Evolutionary conservation across 805 yeast genomes (phyloP).

Genomic region (Blastobotrys chiropterorum): DNA sequence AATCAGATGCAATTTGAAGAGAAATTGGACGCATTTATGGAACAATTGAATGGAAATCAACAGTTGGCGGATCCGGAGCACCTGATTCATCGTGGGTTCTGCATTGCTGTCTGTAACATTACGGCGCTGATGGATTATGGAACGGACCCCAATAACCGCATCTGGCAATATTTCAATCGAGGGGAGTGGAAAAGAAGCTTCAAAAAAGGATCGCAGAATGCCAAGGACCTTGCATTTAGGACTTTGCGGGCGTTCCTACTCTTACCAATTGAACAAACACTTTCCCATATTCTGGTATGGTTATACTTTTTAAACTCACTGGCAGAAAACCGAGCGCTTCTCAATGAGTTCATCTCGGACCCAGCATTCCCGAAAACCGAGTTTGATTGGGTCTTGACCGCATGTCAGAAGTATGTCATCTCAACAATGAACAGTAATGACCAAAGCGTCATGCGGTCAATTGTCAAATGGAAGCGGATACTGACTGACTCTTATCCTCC

Average conservation of each 20-base stretch:
- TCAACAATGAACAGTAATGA: background rate
- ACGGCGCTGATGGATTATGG: constrained; percentile 18
- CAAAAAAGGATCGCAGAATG: background rate
- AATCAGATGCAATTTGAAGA: constrained; percentile 4
- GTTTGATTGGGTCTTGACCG: constrained; percentile 8
- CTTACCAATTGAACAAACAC: constrained; percentile 34
- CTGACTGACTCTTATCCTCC: background rate
- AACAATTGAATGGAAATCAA: background rate
- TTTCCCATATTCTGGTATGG: constrained; percentile 75
- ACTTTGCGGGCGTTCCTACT: constrained; percentile 9
- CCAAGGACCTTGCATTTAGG: constrained; percentile 4
- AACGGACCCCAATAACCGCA: constrained; percentile 2
- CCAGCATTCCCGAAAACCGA: constrained; percentile 12
- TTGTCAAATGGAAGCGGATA: background rate
- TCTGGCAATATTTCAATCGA: constrained; percentile 7
- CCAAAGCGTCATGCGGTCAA: background rate
- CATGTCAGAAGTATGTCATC: background rate
- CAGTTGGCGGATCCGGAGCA: background rate
- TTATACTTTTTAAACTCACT: constrained; percentile 58
- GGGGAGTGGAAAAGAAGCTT: background rate
- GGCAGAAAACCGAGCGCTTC: constrained; percentile 4
- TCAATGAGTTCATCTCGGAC: background rate
- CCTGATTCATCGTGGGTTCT: constrained; percentile 11
- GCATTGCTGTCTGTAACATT: constrained; percentile 20
- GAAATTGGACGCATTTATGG: constrained; percentile 2